Evolutionary conservation across 768 basidiomycete genomes (phyloP).

Genomic region (Russula foetens): DNA sequence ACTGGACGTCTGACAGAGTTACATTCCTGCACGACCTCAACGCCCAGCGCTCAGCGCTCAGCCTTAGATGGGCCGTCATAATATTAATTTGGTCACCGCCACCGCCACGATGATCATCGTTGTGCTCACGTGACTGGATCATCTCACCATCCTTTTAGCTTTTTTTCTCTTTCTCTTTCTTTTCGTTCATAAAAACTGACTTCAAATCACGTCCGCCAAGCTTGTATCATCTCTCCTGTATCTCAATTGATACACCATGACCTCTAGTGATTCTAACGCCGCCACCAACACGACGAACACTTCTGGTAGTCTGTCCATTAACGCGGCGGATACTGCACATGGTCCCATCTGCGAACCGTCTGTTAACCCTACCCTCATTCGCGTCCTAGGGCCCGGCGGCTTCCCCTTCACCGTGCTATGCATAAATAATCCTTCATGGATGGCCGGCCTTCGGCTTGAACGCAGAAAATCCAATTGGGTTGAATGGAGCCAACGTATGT

Average conservation of each 20-base stretch:
- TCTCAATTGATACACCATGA: background rate
- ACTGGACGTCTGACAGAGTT: too few relatives aligned
- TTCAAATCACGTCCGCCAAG: background rate
- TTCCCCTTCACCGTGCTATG: background rate
- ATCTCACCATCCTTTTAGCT: too few relatives aligned
- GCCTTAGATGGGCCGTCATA: too few relatives aligned
- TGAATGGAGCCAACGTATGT: background rate
- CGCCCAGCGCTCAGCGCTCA: too few relatives aligned
- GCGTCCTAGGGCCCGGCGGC: background rate
- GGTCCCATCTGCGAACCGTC: background rate
- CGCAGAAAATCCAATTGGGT: background rate
- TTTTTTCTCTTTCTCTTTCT: background rate
- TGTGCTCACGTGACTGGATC: too few relatives aligned
- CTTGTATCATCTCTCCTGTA: too few relatives aligned
- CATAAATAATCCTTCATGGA: background rate
- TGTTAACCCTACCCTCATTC: background rate
- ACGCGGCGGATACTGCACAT: too few relatives aligned
- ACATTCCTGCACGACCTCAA: too few relatives aligned
- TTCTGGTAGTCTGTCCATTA: too few relatives aligned
- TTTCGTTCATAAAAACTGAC: background rate
- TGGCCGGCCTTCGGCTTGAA: background rate
- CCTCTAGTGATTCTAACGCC: background rate
- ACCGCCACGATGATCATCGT: too few relatives aligned
- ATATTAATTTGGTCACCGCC: too few relatives aligned
- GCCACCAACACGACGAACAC: background rate